These are phyloP conservation scores for Xanthoconium separans DNA, from an alignment of 1,284 basidiomycete genomes.

Conservation along the genomic window DNA sequence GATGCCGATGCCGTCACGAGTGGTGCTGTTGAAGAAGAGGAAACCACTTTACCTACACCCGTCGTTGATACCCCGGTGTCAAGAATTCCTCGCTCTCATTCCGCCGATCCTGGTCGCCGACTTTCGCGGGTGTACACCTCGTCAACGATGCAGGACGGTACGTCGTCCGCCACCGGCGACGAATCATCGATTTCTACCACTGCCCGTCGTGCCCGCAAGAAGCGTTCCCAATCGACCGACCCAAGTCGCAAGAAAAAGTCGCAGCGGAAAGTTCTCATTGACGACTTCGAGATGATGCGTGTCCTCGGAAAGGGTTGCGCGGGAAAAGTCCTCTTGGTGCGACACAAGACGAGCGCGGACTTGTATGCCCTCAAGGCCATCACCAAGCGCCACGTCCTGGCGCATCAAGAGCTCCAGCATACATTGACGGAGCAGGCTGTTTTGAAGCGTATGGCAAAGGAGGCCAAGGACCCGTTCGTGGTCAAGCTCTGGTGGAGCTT, in stretches of 20 bases:
- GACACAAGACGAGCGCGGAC: constrained; percentile 67
- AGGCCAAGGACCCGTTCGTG: constrained; percentile 85
- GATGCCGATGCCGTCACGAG: constrained; percentile 27
- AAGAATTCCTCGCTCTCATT: constrained; percentile 70
- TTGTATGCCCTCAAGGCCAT: constrained; percentile 95
- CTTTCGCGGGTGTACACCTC: constrained; percentile 55
- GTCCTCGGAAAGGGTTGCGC: constrained; percentile 96
- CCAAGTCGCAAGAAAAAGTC: constrained; percentile 53
- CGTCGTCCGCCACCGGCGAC: constrained; percentile 58
- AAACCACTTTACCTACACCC: constrained; percentile 38
- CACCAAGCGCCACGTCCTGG: constrained; percentile 92
- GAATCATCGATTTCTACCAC: constrained; percentile 64
- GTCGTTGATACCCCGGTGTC: constrained; percentile 36
- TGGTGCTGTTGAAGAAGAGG: constrained; percentile 28
- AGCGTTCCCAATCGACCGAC: constrained; percentile 53
- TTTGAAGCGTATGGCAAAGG: constrained; percentile 83
- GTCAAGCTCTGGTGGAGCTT: constrained; percentile 95
- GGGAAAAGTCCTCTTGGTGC: constrained; percentile 88
- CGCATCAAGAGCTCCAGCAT: constrained; percentile 93
- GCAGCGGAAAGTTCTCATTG: constrained; percentile 70
- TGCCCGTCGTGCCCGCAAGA: constrained; percentile 47
- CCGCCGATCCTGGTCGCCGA: constrained; percentile 64
- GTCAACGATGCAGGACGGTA: constrained; percentile 41
- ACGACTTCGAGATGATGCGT: constrained; percentile 95
- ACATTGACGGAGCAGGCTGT: constrained; percentile 95